These are phyloP conservation scores for Fusarium tupiense DNA, from an alignment of 2,329 filamentous ascomycete genomes.

Conservation along the genomic window DNA sequence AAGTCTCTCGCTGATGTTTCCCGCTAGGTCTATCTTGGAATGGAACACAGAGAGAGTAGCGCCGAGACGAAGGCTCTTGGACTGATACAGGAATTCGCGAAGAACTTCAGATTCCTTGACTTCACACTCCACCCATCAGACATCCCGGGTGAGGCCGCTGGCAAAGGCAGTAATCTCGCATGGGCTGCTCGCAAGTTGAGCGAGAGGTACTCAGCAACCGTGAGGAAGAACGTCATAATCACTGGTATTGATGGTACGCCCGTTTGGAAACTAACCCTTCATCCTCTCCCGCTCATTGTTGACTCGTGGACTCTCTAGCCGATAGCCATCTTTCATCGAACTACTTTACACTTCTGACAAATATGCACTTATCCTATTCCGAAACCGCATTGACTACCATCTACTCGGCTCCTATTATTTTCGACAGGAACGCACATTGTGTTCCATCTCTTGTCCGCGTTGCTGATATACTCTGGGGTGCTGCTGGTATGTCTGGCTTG, in stretches of 20 bases:
- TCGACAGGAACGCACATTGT: conserved; percentile 76
- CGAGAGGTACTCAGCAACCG: conserved; percentile 63
- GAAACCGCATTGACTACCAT: conserved; percentile 70
- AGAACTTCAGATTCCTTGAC: conserved; percentile 73
- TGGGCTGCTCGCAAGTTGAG: conserved; percentile 76
- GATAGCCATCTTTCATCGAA: conserved; percentile 76
- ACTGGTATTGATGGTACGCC: conserved; percentile 77
- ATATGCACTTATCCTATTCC: conserved; percentile 68
- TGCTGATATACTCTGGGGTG: conserved; percentile 77
- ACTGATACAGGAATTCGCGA: conserved; percentile 70
- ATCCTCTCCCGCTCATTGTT: conserved; percentile 2
- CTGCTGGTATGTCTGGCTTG: conserved; percentile 75
- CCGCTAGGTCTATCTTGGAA: conserved; percentile 73
- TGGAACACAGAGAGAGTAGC: conserved; percentile 74
- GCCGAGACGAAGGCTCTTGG: conserved; percentile 69
- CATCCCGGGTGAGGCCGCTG: conserved; percentile 74
- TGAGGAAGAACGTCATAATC: conserved; percentile 70
- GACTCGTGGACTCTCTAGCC: conserved; percentile 55
- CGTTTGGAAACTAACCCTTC: background rate
- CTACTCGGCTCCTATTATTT: conserved; percentile 77
- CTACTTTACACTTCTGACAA: conserved; percentile 73
- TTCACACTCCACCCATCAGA: conserved; percentile 74
- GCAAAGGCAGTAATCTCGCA: conserved; percentile 78
- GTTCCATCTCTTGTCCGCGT: conserved; percentile 75
- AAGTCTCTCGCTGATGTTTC: conserved; percentile 3